Base-by-base conservation (phyloP, 2,329 filamentous ascomycete genomes). In the Pyrenophora seminiperda region DNA sequence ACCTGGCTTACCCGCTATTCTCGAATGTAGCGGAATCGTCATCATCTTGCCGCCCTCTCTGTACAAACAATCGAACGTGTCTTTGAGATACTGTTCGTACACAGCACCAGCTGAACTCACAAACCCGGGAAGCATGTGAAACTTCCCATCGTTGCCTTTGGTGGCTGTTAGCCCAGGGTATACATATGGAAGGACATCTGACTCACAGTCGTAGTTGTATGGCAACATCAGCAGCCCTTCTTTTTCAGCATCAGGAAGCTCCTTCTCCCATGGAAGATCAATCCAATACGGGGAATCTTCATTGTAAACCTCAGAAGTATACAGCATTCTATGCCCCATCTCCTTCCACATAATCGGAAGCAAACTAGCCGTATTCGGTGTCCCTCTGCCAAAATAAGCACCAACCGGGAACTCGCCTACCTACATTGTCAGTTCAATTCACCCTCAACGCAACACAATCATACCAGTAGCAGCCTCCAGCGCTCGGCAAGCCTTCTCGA, bases 211-310 rank as follows among this genome's bases (percentile, higher is more conserved):
- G 56, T 82, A 82, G 36, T 70, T 74, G 62, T 82, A 82, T 4
- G 79, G 80, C 13, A 83, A 67, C 76, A 82, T 82, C 2, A 83
- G 66, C 50, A 78, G 73, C n/a, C 80, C 79, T 53, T 81, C 76
- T 1, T 67, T 82, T 77, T 60, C 78, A 72, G 73, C 62, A 14
- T 68, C 62, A 1, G 66, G 56, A 7, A 68, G 66, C 6, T 74
- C 65, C 5, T 73, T 68, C 66, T 83, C 81, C 37, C 73, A 69
- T 0, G 79, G 79, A 3, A 83, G 67, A 61, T 83, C 80, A 6
- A 78, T 71, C 80, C 79, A 83, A 63, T 83, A 82, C 1, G 81
- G 81, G 13, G 82, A 71, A 52, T 83, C 81, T 56, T 83, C 81
- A 17, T 79, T 79, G 51, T 82, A 83, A 0, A 75, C 76, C 55